These are phyloP conservation scores for Talaromyces sp. DNA, from an alignment of 2,329 filamentous ascomycete genomes.

Conservation along the genomic window DNA sequence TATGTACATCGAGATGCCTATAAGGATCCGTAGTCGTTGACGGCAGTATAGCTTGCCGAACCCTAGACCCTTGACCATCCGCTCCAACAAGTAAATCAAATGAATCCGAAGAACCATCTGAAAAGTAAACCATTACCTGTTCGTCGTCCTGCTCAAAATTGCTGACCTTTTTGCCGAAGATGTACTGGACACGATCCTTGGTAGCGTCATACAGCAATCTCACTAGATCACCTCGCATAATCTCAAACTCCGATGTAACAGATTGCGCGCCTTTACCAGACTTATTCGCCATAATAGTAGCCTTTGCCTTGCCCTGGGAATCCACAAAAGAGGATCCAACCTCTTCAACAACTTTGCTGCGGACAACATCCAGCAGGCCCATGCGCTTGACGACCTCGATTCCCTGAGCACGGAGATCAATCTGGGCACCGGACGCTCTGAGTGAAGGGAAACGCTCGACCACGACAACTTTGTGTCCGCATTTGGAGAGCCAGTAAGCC, in stretches of 20 bases:
- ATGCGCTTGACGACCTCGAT: conserved; percentile 52
- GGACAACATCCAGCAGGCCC: conserved; percentile 47
- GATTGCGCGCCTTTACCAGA: conserved; percentile 44
- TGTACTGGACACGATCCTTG: not conserved
- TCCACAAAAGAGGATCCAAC: conserved; percentile 49
- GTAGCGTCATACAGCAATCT: conserved; percentile 48
- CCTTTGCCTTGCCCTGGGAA: conserved; percentile 35
- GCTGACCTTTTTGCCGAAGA: not conserved
- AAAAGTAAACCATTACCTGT: conserved; percentile 41
- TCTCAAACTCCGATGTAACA: conserved; percentile 57
- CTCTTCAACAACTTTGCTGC: conserved; percentile 45
- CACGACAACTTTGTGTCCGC: conserved; percentile 37
- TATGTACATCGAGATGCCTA: conserved; percentile 22
- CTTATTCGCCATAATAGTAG: conserved; percentile 40
- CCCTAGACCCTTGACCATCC: conserved; percentile 54
- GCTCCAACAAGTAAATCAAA: conserved; percentile 57
- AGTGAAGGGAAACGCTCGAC: conserved; percentile 44
- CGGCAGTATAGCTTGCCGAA: conserved; percentile 41
- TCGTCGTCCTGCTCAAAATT: conserved; percentile 29
- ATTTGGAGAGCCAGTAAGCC: conserved; percentile 48
- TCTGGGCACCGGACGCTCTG: conserved; percentile 50
- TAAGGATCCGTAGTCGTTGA: conserved; percentile 21
- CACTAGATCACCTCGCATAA: conserved; percentile 58
- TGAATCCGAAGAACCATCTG: conserved; percentile 40
- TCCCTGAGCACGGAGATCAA: conserved; percentile 54